Percentiles rank a stretch among this genome's conserved stretches.
Conservation (phyloP, 495 filamentous ascomycete species). For the Thozetella sp. region DNA sequence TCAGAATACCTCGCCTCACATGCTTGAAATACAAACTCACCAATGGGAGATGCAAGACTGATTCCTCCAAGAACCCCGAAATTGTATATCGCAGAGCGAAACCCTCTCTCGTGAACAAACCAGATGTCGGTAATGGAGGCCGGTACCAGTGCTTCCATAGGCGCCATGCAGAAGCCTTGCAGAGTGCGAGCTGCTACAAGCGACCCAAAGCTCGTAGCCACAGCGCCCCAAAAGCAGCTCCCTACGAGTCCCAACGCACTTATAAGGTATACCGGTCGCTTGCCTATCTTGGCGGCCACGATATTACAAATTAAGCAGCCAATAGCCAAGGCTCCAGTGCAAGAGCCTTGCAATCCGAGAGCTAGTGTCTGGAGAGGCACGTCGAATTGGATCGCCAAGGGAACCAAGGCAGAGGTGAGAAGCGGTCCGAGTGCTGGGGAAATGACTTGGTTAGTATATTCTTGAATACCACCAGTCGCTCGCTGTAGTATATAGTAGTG, state of each 20-base stretch:
- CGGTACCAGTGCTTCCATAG: conserved; percentile 58
- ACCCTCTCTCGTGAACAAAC: conserved; percentile 30
- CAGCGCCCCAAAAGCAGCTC: conserved; percentile 15
- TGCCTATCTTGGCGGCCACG: conserved; percentile 7
- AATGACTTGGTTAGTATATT: too few species aligned
- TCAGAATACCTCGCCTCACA: too few species aligned
- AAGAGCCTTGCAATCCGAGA: conserved; percentile 19
- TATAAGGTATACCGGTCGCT: conserved; percentile 9
- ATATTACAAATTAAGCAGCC: conserved; percentile 7
- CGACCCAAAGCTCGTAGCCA: conserved; percentile 16
- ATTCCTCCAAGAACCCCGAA: conserved; percentile 29
- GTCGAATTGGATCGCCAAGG: conserved; percentile 33
- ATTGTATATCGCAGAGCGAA: conserved; percentile 17
- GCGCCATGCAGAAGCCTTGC: conserved; percentile 43
- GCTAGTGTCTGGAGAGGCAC: conserved; percentile 33
- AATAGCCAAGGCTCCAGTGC: conserved; percentile 5
- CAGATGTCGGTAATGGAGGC: conserved; percentile 56
- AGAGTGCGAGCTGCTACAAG: conserved; percentile 27
- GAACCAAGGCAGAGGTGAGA: conserved; percentile 29
- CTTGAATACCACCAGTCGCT: too few species aligned
- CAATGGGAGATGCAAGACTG: conserved; percentile 42
- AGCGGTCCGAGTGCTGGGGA: conserved; percentile 43
- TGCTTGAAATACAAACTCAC: conserved; percentile 17
- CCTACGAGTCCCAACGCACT: conserved; percentile 13
- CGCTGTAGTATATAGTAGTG: too few species aligned